These are phyloP conservation scores for Rubus idaeus DNA, from an alignment of 306 rosid species.

Conservation along the genomic window DNA sequence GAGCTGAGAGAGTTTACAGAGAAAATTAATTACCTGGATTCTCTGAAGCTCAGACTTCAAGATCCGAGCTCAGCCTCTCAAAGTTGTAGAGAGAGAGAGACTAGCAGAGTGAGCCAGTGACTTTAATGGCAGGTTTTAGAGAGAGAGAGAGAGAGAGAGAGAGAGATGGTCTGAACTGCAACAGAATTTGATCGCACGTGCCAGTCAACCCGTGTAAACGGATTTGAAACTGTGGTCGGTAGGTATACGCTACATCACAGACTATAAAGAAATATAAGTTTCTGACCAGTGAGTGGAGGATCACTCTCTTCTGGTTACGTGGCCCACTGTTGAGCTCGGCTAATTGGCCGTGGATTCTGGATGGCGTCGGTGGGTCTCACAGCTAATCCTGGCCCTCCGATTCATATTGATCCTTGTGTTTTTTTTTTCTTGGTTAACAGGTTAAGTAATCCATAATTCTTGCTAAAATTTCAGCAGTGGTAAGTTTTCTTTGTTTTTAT, in stretches of 20 bases:
- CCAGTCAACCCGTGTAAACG: conserved; percentile 6
- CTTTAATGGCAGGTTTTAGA: background rate
- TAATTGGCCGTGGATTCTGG: no score
- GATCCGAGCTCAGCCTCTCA: conserved; percentile 33
- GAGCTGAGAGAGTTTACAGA: conserved; percentile 5
- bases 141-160: background rate
- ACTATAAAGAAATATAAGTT: background rate
- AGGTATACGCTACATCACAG: background rate
- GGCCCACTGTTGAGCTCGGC: background rate
- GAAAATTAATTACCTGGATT: conserved; percentile 28
- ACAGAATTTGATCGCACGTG: conserved; percentile 12
- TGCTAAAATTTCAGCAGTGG: background rate
- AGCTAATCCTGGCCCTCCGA: conserved; percentile 16
- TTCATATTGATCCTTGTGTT: background rate
- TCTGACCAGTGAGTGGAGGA: background rate
- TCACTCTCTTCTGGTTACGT: background rate
- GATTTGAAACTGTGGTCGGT: background rate
- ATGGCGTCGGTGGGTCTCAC: conserved; percentile 24
- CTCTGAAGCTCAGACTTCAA: conserved; percentile 19
- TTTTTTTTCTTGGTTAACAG: background rate
- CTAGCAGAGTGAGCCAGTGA: background rate
- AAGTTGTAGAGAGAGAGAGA: conserved; percentile 2
- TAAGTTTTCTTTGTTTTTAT: background rate
- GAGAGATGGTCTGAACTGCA: background rate
- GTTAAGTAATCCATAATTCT: background rate